Evolutionary conservation across 495 filamentous ascomycete species (phyloP), one percentile per base, ranked within the genome.

Genomic region (Aspergillus bertholletiae): DNA sequence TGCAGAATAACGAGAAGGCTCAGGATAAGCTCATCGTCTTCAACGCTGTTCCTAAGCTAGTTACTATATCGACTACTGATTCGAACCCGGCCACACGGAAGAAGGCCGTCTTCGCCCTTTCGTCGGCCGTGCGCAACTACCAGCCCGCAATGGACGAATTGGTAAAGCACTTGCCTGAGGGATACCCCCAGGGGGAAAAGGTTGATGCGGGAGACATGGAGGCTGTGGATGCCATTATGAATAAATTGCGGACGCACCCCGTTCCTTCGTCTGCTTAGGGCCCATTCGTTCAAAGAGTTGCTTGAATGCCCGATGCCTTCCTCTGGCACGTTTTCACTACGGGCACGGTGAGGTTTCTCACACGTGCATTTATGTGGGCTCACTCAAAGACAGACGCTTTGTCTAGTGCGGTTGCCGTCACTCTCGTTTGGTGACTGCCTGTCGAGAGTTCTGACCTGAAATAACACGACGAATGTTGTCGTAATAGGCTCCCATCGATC

Each of bases 61-160:
- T 89, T 7, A 71, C 76, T 11, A 64, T 96, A 44, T 83, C 88
- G 15, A 74, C 80, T 8, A 67, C 74, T 40, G 87, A 87, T 54
- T 58, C 69, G 1, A 81, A 86, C 65, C 71, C 79, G 35, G 75
- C 72, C 34, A 86, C 92, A n/a, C 80, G 93, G 60, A 84, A 88
- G 66, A 97, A 96, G 77, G 88, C 91, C 11, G 75, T 95, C 23
- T 90, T 88, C 63, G 95, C 95, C 23, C 76, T 98, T 17, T 96
- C 90, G 52, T 88, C 82, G 20, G 88, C 80, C 1, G 80, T 89
- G 23, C 81, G 94, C 66, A 98, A 98, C 68, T 93, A 87, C 65
- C 91, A 92, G 69, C 88, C 90, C 0, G 84, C 81, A 9, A 68
- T 89, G 62, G 77, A 88, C 57, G 78, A 75, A 37, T 61, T 77